Base-by-base conservation (phyloP, 176 grass and related monocot species). In the Rhipidocladum racemiflorum region DNA sequence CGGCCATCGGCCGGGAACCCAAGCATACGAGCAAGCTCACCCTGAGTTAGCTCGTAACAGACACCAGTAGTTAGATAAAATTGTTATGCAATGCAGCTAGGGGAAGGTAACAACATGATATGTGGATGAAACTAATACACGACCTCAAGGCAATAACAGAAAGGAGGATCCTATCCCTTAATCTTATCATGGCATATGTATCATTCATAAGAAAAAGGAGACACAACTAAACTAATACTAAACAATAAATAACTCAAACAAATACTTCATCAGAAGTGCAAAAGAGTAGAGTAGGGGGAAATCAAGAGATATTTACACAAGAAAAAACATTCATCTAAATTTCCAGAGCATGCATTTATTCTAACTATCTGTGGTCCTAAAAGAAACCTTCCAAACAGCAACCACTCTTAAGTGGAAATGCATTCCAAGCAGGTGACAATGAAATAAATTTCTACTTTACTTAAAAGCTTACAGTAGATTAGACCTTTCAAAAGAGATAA, bases 231-330 rank as follows among this genome's bases (percentile, higher is more conserved):
- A 48, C 42, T n/a, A 40, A 40, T 40, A 62, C 13, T 23, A 72
- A 55, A 61, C 20, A 85, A 55, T 80, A 69, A 53, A 51, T 67
- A 40, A n/a, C n/a, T 14, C 61, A 76, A 39, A 65, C 71, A 66
- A 63, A 63, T 71, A 84, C 64, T 80, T 35, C 11, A 84, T 57
- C 12, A 54, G 48, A 59, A 38, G 2, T 25, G 13, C 13, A 57
- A 83, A 60, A 17, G 28, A 65, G 16, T n/a, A 18, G 2, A 38
- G 39, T 13, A 34, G 63, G 21, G 25, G 27, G 51, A 25, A 75
- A 3, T 45, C 5, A 6, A 63, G 21, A 81, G 32, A 75, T 40
- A 28, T 68, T 59, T 36, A 65, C 6, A 60, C 28, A 44, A 14
- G 6, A 38, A 12, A 27, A 75, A 46, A 61, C 27, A 32, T 7